phyloP scores from a whole-genome alignment of 768 basidiomycete genomes.

The Auriscalpium vulgare region DNA sequence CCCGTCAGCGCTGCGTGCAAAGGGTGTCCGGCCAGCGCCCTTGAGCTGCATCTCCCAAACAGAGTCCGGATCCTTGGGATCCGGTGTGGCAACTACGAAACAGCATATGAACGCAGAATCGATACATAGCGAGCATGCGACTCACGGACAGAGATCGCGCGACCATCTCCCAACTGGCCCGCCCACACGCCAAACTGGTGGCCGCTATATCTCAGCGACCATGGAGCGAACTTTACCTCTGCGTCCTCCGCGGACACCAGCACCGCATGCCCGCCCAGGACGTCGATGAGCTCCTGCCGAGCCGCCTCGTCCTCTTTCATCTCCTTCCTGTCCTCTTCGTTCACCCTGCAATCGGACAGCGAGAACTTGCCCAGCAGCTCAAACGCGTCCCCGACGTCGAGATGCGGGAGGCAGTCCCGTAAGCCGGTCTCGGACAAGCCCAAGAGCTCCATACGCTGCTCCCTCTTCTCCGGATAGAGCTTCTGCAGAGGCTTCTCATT shows the following conservation, averaged over 20 bases:
- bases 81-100: slow-evolving; percentile 64
- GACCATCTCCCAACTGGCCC: slow-evolving; percentile 91
- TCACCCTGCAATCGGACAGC: slow-evolving; percentile 26
- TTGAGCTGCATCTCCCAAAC: slow-evolving; percentile 89
- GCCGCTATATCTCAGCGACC: slow-evolving; percentile 87
- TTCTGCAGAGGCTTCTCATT: slow-evolving; percentile 26
- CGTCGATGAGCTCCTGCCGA: slow-evolving; percentile 69
- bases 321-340: slow-evolving; percentile 22
- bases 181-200: slow-evolving; percentile 89
- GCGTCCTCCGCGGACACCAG: slow-evolving; percentile 42
- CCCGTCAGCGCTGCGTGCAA: slow-evolving; percentile 87
- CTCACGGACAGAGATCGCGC: slow-evolving; percentile 81
- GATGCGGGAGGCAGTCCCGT: slow-evolving; percentile 70
- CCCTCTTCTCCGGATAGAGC: slow-evolving; percentile 41
- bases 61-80: slow-evolving; percentile 45
- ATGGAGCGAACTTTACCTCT: slow-evolving; percentile 42
- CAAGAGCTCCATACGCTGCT: slow-evolving; percentile 52
- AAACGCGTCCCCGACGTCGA: slow-evolving; percentile 85
- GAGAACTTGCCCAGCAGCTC: slow-evolving; percentile 53
- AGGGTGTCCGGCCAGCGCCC: slow-evolving; percentile 90
- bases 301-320: slow-evolving; percentile 30
- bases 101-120: background rate
- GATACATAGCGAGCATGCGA: slow-evolving; percentile 3
- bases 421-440: slow-evolving; percentile 64
- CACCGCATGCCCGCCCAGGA: slow-evolving; percentile 70